phyloP scores from a whole-genome alignment of 805 yeast species.

The Wickerhamiella galacta region DNA sequence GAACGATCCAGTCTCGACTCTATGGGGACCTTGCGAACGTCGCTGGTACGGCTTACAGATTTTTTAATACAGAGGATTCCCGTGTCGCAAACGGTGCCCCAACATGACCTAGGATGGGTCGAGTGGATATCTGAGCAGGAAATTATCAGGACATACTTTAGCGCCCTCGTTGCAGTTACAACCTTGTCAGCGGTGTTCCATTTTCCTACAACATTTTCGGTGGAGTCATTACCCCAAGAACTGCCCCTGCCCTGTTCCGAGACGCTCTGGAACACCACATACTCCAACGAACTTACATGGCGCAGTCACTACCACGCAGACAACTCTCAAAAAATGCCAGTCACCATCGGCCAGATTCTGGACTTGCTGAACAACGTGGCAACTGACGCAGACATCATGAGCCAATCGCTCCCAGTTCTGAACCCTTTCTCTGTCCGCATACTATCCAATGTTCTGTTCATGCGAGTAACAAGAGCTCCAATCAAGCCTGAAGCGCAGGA shows the following conservation, averaged over 20 bases:
- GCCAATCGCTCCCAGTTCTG: background rate
- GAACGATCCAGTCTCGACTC: conserved; percentile 14
- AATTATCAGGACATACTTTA: conserved; percentile 19
- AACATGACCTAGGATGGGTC: too few species aligned
- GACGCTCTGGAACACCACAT: conserved; percentile 17
- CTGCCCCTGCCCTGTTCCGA: conserved; percentile 21
- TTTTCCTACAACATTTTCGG: conserved; percentile 12
- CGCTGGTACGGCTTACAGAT: conserved; percentile 10
- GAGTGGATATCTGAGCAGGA: conserved; percentile 19
- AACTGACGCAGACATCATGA: background rate
- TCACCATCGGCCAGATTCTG: conserved; percentile 5
- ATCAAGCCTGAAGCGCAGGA: background rate
- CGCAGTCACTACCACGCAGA: background rate
- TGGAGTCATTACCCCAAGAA: conserved; percentile 6
- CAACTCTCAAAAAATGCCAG: background rate
- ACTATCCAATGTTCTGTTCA: conserved; percentile 4
- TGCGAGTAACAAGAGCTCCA: conserved; percentile 1
- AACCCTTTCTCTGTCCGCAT: conserved; percentile 7
- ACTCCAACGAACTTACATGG: conserved; percentile 14
- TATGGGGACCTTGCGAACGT: conserved; percentile 15
- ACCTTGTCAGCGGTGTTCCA: conserved; percentile 18
- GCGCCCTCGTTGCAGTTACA: conserved; percentile 18
- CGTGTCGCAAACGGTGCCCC: conserved; percentile 1
- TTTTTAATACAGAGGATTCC: conserved; percentile 4
- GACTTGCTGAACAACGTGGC: background rate